These are phyloP conservation scores for Alternaria triticimaculans DNA, from an alignment of 2,329 filamentous ascomycete species.

Conservation along the genomic window DNA sequence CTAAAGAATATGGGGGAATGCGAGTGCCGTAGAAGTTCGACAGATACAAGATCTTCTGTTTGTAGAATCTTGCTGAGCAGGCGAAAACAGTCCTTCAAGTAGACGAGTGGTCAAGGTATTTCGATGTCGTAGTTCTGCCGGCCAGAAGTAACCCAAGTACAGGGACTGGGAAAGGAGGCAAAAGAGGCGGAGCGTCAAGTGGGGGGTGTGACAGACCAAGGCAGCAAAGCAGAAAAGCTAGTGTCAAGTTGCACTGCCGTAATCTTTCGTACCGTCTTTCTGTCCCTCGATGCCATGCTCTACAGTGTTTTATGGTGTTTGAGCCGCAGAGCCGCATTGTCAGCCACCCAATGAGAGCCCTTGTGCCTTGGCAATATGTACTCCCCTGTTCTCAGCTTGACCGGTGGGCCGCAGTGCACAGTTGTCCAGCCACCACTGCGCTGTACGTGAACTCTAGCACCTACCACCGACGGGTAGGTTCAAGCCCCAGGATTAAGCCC, in stretches of 20 bases:
- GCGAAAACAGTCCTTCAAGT: neutral
- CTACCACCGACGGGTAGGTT: constrained; percentile 31
- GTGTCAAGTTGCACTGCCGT: constrained; percentile 39
- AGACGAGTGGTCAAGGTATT: neutral
- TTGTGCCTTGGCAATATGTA: constrained; percentile 10
- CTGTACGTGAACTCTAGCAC: constrained; percentile 33
- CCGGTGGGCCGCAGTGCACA: constrained; percentile 35
- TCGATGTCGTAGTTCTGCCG: constrained; percentile 2
- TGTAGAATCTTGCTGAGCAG: neutral
- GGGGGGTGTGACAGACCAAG: constrained; percentile 20
- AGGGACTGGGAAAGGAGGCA: constrained; percentile 18
- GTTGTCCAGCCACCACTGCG: constrained; percentile 39
- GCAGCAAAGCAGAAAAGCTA: constrained; percentile 30
- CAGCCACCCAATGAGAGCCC: constrained; percentile 18
- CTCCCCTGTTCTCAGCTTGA: constrained; percentile 25
- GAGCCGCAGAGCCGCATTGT: constrained; percentile 45
- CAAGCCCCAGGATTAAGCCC: constrained; percentile 29
- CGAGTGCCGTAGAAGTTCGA: constrained; percentile 3
- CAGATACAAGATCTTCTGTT: neutral
- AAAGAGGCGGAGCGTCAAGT: constrained; percentile 38
- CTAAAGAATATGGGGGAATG: neutral
- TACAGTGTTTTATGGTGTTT: constrained; percentile 40
- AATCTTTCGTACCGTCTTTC: constrained; percentile 27
- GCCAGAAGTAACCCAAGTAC: constrained; percentile 13
- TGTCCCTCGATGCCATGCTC: constrained; percentile 26